A percentile compares a stretch with the other conserved stretches of the same genome.
phyloP scores from a whole-genome alignment of 164 flowering plant genomes.

The Chloranthus sessilifolius region DNA sequence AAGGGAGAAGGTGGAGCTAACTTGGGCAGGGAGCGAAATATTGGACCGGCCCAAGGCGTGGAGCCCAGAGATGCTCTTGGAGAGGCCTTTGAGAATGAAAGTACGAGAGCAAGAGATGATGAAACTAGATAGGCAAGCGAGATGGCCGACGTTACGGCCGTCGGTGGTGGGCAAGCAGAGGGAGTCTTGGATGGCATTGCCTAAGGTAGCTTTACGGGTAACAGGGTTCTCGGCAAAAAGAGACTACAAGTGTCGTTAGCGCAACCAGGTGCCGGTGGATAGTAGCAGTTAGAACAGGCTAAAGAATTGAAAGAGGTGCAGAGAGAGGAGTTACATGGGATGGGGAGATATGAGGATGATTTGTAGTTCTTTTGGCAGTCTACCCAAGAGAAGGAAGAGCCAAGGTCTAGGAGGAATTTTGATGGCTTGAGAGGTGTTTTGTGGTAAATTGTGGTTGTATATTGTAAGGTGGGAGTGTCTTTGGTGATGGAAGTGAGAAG shows the following conservation, averaged over 20 bases:
- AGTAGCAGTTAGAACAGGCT: constrained; percentile 8
- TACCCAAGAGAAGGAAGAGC: constrained; percentile 16
- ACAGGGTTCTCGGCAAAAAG: constrained; percentile 9
- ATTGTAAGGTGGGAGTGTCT: constrained; percentile 16
- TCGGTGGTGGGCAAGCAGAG: constrained; percentile 6
- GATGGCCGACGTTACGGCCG: constrained; percentile 7
- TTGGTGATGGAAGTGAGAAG: constrained; percentile 8
- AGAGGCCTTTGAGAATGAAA: constrained; percentile 9
- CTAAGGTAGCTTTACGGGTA: neutral
- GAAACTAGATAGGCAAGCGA: neutral
- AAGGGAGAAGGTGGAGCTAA: constrained; percentile 8
- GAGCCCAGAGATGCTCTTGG: constrained; percentile 9
- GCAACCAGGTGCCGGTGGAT: constrained; percentile 11
- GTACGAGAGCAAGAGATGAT: constrained; percentile 12
- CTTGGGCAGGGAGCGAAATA: constrained; percentile 13
- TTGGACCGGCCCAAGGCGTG: constrained; percentile 12
- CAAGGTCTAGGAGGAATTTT: constrained; percentile 14
- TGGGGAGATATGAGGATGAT: constrained; percentile 4
- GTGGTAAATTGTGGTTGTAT: constrained; percentile 8
- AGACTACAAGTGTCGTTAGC: constrained; percentile 10
- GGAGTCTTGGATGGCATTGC: constrained; percentile 8
- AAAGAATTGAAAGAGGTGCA: constrained; percentile 5
- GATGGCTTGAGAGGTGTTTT: constrained; percentile 8
- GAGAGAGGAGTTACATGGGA: constrained; percentile 5
- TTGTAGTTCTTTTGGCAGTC: constrained; percentile 10